These are phyloP conservation scores for Globisporangium mamillatum DNA, from an alignment of 352 stramenopile species.

Conservation along the genomic window DNA sequence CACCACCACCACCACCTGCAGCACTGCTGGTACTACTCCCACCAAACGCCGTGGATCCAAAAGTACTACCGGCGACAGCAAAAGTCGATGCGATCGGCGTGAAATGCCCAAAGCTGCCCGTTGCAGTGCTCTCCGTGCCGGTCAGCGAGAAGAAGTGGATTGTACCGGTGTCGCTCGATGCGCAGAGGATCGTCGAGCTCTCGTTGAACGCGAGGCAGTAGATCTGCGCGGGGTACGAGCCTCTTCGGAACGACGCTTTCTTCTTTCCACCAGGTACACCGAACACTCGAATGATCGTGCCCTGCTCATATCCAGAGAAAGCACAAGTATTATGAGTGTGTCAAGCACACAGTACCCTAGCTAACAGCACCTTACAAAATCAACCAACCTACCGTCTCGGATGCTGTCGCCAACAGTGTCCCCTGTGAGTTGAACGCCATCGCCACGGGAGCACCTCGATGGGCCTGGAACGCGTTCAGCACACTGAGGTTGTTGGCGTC, in stretches of 20 bases:
- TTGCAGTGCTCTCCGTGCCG: slow-evolving; percentile 63
- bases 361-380: not conserved
- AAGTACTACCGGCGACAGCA: slow-evolving; percentile 60
- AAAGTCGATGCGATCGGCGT: slow-evolving; percentile 71
- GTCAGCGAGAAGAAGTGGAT: slow-evolving; percentile 94
- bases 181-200: slow-evolving; percentile 91
- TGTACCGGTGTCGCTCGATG: slow-evolving; percentile 95
- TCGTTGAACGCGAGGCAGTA: slow-evolving; percentile 96
- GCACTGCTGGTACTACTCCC: not conserved
- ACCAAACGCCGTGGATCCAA: slow-evolving; percentile 50
- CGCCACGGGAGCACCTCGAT: slow-evolving; percentile 81
- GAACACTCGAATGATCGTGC: slow-evolving; percentile 98
- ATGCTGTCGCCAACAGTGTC: slow-evolving; percentile 87
- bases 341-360: slow-evolving; percentile 5
- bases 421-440: slow-evolving; percentile 88
- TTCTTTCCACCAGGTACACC: slow-evolving; percentile 90
- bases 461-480: slow-evolving; percentile 89
- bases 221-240: slow-evolving; percentile 95
- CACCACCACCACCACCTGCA: slow-evolving; percentile 9
- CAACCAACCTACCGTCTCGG: slow-evolving; percentile 66
- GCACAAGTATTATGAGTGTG: not conserved
- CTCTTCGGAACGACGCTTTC: slow-evolving; percentile 92
- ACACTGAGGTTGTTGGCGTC: slow-evolving; percentile 91
- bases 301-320: slow-evolving; percentile 36
- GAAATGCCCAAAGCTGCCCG: slow-evolving; percentile 79